phyloP scores from a whole-genome alignment of 306 rosid species.

The Acacia acuminata region DNA sequence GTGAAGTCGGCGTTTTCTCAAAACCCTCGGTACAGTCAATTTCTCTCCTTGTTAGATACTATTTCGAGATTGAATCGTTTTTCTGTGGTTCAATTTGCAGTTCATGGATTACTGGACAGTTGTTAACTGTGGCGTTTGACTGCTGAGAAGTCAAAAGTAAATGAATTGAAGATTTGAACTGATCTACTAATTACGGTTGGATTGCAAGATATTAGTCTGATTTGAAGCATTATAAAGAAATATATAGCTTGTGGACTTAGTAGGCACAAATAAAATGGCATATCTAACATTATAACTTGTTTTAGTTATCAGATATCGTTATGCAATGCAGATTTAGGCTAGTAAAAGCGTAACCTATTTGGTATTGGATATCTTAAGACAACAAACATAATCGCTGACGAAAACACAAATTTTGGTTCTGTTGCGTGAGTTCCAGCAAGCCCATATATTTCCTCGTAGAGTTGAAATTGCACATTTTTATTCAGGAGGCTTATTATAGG shows the following conservation, averaged over 20 bases:
- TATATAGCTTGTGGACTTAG: background rate
- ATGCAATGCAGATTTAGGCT: background rate
- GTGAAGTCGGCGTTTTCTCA: conserved; percentile 70
- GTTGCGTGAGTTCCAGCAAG: background rate
- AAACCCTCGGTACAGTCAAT: conserved; percentile 67
- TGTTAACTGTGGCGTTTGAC: conserved; percentile 1
- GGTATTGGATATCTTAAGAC: background rate
- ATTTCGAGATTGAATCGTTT: background rate
- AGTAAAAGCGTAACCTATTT: background rate
- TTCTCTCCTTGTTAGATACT: conserved; percentile 5
- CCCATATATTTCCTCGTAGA: background rate
- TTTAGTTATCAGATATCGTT: background rate
- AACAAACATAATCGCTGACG: background rate
- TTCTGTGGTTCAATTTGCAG: background rate
- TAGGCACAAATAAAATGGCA: background rate
- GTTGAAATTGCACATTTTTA: conserved; percentile 16
- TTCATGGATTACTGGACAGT: background rate
- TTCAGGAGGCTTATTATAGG: background rate
- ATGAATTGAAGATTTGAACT: background rate
- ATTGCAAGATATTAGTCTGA: background rate
- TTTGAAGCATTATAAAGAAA: background rate
- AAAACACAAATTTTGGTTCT: background rate
- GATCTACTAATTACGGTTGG: background rate
- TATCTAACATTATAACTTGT: background rate
- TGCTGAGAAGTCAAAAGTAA: conserved; percentile 29